Base-by-base conservation (phyloP, 2,329 filamentous ascomycete genomes). In the Dactylellina parvicollis region DNA sequence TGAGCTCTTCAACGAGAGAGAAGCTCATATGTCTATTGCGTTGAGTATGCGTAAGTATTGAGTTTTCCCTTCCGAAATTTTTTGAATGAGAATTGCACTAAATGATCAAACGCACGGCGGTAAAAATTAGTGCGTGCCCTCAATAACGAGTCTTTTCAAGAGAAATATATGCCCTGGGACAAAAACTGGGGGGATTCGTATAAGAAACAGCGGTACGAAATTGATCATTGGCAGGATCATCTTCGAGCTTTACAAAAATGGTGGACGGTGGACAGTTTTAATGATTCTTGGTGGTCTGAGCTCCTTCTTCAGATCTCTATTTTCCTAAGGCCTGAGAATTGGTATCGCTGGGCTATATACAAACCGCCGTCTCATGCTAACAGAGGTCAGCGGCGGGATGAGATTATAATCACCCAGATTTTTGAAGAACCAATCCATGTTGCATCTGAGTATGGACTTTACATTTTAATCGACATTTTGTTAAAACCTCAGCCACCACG, bases 241-340 rank as follows among this genome's bases (percentile, higher is more conserved):
- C 38, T 73, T 20, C 60, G 60, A 24, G 47, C 44, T 14, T 9
- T 73, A 26, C 69, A 73, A 20, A 30, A 14, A 14, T 73, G 69
- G 69, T 73, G 69, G 69, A 73, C 26, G 26, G 54, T 50, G 5
- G 36, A 20, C 10, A 65, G 60, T 14, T 30, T 14, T 8, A 44
- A 73, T 7, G 69, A 73, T 14, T 49, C 28, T 7, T 73, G 69
- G 69, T 73, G 69, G 69, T 18, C 60, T 2, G 60, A 73, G 5
- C 47, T 73, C 20, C 24, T 73, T 5, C 56, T 47, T 0, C 28
- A 73, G n/a, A 28, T 73, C 3, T 47, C 54, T 2, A 73, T 73
- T 4, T 73, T 73, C 16, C 60, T 32, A 1, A 14, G 47, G 4
- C 60, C 60, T 5, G 60, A 73, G 44, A 73, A 73, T 34, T 73